phyloP scores from a whole-genome alignment of 768 basidiomycete species.

The Suillus discolor region DNA sequence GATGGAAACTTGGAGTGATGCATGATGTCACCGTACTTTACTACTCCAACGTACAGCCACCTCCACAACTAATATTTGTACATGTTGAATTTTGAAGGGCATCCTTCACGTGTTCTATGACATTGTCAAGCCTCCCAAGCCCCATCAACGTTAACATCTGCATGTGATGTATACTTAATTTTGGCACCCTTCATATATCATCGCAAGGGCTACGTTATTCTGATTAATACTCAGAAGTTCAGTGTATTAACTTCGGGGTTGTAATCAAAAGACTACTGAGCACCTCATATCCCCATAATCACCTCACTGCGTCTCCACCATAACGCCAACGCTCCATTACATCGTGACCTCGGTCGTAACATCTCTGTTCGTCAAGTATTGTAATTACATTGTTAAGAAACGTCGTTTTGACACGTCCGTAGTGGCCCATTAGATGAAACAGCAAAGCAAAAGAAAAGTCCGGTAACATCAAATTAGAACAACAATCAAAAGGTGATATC shows the following conservation, averaged over 20 bases:
- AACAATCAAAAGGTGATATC: neutral
- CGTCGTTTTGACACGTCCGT: neutral
- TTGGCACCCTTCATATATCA: neutral
- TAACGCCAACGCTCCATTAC: neutral
- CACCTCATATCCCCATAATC: neutral
- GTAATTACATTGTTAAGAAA: neutral
- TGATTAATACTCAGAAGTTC: neutral
- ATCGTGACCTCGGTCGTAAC: too few species aligned
- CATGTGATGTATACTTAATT: too few species aligned
- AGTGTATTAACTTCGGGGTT: neutral
- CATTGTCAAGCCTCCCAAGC: too few species aligned
- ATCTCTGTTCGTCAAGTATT: constrained; percentile 3
- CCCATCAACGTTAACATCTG: too few species aligned
- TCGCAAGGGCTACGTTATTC: neutral
- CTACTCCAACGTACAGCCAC: neutral
- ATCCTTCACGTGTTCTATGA: too few species aligned
- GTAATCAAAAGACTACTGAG: neutral
- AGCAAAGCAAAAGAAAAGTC: neutral
- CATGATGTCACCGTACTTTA: neutral
- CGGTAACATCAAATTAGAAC: neutral
- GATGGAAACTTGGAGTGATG: neutral
- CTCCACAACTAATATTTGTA: neutral
- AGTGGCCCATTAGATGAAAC: neutral
- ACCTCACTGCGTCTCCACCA: neutral
- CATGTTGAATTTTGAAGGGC: neutral